Conservation (phyloP, 2,329 filamentous ascomycete species). For the Claviceps arundinis region DNA sequence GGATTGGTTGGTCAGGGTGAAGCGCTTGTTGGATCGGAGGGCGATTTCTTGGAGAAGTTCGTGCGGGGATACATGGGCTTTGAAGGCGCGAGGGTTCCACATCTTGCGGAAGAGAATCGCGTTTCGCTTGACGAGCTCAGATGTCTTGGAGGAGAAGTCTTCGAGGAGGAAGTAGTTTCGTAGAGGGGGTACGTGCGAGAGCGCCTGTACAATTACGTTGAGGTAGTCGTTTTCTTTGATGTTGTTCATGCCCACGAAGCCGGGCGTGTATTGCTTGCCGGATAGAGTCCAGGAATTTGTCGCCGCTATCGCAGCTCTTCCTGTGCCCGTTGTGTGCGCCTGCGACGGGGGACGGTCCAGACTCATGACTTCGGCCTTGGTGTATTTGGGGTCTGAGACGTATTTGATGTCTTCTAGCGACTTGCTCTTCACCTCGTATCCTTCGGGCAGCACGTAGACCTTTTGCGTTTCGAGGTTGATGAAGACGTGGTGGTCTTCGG, state of each 20-base stretch:
- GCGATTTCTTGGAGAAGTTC: constrained; percentile 93
- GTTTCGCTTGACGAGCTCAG: constrained; percentile 78
- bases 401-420: constrained; percentile 97
- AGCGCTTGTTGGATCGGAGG: constrained; percentile 79
- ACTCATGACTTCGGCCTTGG: constrained; percentile 63
- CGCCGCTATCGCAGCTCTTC: constrained; percentile 39
- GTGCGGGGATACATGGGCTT: constrained; percentile 91
- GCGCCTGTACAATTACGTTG: constrained; percentile 84
- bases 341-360: constrained; percentile 46
- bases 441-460: constrained; percentile 86
- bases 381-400: constrained; percentile 82
- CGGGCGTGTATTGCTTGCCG: constrained; percentile 78
- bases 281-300: constrained; percentile 42
- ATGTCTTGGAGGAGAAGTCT: constrained; percentile 55
- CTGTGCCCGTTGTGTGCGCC: not conserved
- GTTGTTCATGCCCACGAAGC: constrained; percentile 98
- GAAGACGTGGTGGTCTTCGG: constrained; percentile 91
- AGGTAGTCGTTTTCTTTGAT: constrained; percentile 99
- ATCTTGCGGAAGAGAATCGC: constrained; percentile 89
- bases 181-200: constrained; percentile 79
- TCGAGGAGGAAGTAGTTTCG: constrained; percentile 88
- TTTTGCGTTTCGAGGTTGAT: constrained; percentile 93
- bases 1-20: constrained; percentile 78
- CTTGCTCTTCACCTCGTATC: constrained; percentile 91
- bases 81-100: constrained; percentile 95